A percentile compares a stretch with the other conserved stretches of the same genome.
These are phyloP conservation scores for Corymbia maculata DNA, from an alignment of 345 rosid species.

Conservation along the genomic window DNA sequence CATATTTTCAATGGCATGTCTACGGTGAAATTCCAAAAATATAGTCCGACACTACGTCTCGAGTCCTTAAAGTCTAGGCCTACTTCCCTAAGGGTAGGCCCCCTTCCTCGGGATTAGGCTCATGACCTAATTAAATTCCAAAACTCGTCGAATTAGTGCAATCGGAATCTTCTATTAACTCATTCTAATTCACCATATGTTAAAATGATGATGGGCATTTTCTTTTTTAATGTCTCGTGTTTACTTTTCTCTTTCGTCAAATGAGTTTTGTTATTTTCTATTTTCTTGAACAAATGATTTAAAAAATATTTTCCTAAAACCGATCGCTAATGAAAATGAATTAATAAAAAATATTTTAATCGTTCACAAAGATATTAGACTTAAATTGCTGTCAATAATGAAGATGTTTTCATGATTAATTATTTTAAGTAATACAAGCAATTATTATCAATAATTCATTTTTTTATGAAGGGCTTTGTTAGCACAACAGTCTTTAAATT, in stretches of 20 bases:
- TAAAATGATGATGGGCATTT: no score
- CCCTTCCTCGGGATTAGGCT: rapidly evolving
- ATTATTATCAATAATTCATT: background rate
- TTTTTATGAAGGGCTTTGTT: no score
- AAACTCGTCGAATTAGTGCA: rapidly evolving
- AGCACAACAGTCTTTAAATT: no score
- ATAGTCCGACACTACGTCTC: rapidly evolving
- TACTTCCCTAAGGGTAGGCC: background rate
- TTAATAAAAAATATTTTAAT: no score
- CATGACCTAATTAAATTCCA: rapidly evolving
- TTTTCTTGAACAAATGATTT: background rate
- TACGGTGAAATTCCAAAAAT: rapidly evolving
- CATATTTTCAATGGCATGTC: background rate
- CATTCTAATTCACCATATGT: rapidly evolving
- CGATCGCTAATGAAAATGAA: no score
- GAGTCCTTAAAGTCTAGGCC: background rate
- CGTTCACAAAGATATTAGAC: no score
- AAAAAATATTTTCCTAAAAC: no score
- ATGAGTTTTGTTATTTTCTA: background rate
- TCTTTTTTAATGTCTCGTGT: background rate
- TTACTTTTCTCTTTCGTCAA: background rate
- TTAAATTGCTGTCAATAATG: background rate
- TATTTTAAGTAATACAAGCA: background rate
- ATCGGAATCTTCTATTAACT: background rate
- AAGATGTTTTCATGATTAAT: background rate